Evolutionary conservation across 257 asterid genomes (phyloP).

Genomic region (Lantana camara): DNA sequence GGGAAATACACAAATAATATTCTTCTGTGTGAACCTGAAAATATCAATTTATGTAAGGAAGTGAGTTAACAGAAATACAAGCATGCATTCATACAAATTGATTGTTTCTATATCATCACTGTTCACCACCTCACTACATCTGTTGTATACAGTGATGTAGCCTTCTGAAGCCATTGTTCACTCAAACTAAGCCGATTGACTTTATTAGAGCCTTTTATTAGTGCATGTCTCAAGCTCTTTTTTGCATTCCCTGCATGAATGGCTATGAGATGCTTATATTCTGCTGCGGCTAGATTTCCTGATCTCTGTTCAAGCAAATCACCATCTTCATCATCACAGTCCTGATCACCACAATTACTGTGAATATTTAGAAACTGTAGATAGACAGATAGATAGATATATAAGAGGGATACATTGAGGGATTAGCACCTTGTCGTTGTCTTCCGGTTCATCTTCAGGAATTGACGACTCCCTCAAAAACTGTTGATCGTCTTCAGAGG

Average conservation of each 20-base stretch:
- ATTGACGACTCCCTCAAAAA: conserved; percentile 1
- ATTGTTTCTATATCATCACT: no score
- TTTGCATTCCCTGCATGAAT: conserved; percentile 82
- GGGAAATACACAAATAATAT: conserved; percentile 68
- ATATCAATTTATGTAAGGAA: background rate
- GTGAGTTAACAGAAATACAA: background rate
- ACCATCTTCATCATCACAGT: conserved; percentile 47
- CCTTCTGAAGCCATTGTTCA: conserved; percentile 67
- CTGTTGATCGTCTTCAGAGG: conserved; percentile 55
- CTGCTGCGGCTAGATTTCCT: conserved; percentile 43
- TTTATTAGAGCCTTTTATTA: conserved; percentile 43
- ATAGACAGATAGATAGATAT: background rate
- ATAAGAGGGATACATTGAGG: background rate
- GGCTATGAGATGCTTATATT: conserved; percentile 61
- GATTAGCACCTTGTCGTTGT: conserved; percentile 39
- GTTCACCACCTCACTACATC: conserved; percentile 60
- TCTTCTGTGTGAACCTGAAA: conserved; percentile 72
- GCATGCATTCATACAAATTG: background rate
- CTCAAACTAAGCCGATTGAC: conserved; percentile 82
- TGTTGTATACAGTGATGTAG: conserved; percentile 44
- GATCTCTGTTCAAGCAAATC: conserved; percentile 39
- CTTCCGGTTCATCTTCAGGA: conserved; percentile 20
- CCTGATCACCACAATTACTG: conserved; percentile 37
- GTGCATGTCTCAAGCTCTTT: conserved; percentile 60
- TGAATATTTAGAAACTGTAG: conserved; percentile 16